A percentile compares a stretch with the other conserved stretches of the same genome.
phyloP scores from a whole-genome alignment of 768 basidiomycete genomes.

The Tulasnella sp. region DNA sequence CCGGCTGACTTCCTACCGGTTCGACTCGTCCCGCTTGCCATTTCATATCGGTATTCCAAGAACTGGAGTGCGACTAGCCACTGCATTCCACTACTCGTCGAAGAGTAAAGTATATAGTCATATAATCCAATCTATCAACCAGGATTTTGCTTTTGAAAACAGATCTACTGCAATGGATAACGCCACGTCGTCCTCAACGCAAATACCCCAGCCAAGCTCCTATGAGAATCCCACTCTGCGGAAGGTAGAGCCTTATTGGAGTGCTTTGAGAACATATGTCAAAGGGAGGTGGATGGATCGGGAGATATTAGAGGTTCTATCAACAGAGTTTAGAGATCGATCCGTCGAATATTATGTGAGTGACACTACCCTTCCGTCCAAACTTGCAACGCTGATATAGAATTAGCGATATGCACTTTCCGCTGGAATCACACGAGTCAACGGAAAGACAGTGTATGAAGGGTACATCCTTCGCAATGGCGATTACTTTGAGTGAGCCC shows the following conservation, averaged over 20 bases:
- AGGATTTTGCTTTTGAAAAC: too few species aligned
- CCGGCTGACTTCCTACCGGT: too few species aligned
- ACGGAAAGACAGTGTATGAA: conserved; percentile 72
- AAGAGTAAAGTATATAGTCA: too few species aligned
- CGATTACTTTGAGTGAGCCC: conserved; percentile 77
- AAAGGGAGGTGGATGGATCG: conserved; percentile 83
- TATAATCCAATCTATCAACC: too few species aligned
- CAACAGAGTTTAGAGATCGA: conserved; percentile 86
- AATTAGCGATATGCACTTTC: conserved; percentile 65
- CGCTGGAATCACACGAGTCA: conserved; percentile 89
- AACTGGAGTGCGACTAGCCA: too few species aligned
- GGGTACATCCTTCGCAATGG: conserved; percentile 71
- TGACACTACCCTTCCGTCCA: conserved; percentile 17
- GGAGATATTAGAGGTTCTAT: conserved; percentile 80
- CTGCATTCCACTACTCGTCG: too few species aligned
- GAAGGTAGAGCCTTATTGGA: conserved; percentile 82
- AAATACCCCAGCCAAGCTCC: too few species aligned
- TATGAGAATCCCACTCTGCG: conserved; percentile 51
- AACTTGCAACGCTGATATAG: not conserved
- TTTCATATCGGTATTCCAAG: too few species aligned
- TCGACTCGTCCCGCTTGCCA: too few species aligned
- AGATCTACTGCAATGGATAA: too few species aligned
- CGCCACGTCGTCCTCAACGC: too few species aligned
- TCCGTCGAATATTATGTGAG: conserved; percentile 93
- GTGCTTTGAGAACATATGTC: conserved; percentile 84